Conservation (phyloP, 495 filamentous ascomycete genomes). For the Lichenothelia convexa region DNA sequence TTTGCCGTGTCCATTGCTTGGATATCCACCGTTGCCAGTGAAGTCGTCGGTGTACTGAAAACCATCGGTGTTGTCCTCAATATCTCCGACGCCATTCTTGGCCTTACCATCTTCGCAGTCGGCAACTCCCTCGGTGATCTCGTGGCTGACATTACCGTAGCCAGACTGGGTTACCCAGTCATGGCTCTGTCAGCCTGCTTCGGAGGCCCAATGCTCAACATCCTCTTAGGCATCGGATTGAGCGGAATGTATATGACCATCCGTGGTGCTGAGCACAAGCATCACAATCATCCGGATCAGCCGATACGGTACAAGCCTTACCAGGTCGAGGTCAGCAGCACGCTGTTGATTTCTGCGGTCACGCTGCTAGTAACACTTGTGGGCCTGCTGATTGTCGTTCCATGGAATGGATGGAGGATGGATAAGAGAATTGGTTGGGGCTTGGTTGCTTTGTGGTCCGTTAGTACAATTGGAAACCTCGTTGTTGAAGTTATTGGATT, state of each 20-base stretch:
- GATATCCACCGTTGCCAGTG: slow-evolving; percentile 91
- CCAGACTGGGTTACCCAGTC: slow-evolving; percentile 79
- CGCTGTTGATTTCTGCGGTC: slow-evolving; percentile 62
- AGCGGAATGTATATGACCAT: slow-evolving; percentile 74
- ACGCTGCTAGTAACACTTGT: slow-evolving; percentile 68
- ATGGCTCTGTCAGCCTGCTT: slow-evolving; percentile 96
- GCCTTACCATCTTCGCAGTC: slow-evolving; percentile 90
- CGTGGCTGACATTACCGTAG: slow-evolving; percentile 88
- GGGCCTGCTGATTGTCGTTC: slow-evolving; percentile 61
- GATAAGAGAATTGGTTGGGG: slow-evolving; percentile 65
- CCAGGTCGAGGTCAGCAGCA: slow-evolving; percentile 63
- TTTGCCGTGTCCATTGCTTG: slow-evolving; percentile 83
- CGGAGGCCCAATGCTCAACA: slow-evolving; percentile 95
- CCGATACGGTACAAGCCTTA: slow-evolving; percentile 32
- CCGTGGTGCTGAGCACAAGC: slow-evolving; percentile 32
- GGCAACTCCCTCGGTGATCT: slow-evolving; percentile 91
- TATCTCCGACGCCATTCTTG: slow-evolving; percentile 91
- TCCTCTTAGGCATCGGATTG: slow-evolving; percentile 81
- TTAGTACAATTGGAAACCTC: slow-evolving; percentile 73
- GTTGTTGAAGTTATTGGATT: slow-evolving; percentile 45
- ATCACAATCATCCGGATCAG: slow-evolving; percentile 40
- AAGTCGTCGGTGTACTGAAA: slow-evolving; percentile 91
- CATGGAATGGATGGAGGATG: slow-evolving; percentile 80
- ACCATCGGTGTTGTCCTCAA: slow-evolving; percentile 79
- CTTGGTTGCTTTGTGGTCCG: slow-evolving; percentile 63